Evolutionary conservation across 202 grass and related monocot species (phyloP), one percentile per base, ranked within the genome.

Genomic region (Tripidium arundinaceum): DNA sequence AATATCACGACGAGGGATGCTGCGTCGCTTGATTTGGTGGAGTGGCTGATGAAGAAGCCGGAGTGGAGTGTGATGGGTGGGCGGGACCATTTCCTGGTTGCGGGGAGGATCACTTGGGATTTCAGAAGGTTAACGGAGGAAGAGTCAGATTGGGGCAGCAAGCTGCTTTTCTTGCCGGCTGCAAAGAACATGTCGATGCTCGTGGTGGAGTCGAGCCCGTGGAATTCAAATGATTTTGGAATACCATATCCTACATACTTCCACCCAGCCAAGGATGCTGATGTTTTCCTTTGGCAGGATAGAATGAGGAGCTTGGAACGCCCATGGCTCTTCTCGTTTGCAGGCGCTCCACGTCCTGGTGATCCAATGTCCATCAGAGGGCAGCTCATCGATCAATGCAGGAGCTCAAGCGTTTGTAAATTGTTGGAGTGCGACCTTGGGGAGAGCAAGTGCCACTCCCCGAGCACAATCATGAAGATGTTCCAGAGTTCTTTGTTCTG

Each of bases 401-500:
- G 72, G 81, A 72, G 60, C 54, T 97, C 94, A 15, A 90, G 65
- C 42, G 85, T 78, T 26, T 91, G 94, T 52, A 97, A 85, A 84
- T 85, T 97, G 68, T 61, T 97, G 74, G 91, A 97, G 65, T 97
- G 94, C 84, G 94, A 91, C 80, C 88, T 91, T 85, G 94, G 91
- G 18, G 94, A 94, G 76, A 97, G 91, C 85, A 97, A 97, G 58
- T 97, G 94, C 64, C 94, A 93, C 72, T 93, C 94, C 19, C 94
- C 94, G 5, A 88, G 94, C 31, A 87, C 84, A 45, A 88, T 97
- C 70, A 94, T 97, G 94, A 84, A 94, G 79, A 97, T 97, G 94
- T 97, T 97, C 70, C 94, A 97, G 76, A 90, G 89, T 65, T 97
- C 94, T 70, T 55, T 94, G 38, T 97, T 97, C 70, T 97, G 94